These are phyloP conservation scores for Paxillus involutus DNA, from an alignment of 768 basidiomycete genomes.

Conservation along the genomic window DNA sequence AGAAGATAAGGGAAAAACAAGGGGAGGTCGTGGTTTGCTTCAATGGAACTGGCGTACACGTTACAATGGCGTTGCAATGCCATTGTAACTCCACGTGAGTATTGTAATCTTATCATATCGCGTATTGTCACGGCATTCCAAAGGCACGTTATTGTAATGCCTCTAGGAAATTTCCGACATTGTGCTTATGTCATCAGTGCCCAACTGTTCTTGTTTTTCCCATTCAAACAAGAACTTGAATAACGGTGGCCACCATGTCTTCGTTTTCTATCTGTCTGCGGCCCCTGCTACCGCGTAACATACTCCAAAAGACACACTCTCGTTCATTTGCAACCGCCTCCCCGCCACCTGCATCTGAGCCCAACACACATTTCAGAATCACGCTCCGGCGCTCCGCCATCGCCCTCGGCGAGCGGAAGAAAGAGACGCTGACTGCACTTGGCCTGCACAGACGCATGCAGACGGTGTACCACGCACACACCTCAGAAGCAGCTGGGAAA, in stretches of 20 bases:
- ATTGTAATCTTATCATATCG: no score
- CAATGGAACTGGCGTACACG: no score
- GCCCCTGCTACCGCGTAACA: conserved; percentile 7
- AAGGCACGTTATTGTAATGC: no score
- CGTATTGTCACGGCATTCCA: no score
- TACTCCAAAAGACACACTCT: conserved; percentile 4
- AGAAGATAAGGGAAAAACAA: no score
- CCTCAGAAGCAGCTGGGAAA: conserved; percentile 77
- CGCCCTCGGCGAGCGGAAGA: conserved; percentile 68
- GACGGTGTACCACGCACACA: conserved; percentile 79
- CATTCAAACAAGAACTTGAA: no score
- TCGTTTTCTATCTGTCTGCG: conserved; percentile 2
- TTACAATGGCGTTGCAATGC: no score
- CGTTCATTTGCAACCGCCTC: conserved; percentile 10
- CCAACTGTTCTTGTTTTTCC: no score
- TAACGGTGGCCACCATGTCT: conserved; percentile 6
- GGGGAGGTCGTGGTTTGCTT: no score
- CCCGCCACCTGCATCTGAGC: conserved; percentile 6
- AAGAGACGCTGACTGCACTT: conserved; percentile 76
- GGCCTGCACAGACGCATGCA: conserved; percentile 83
- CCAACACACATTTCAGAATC: conserved; percentile 81
- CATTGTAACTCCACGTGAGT: no score
- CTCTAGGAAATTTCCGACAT: no score
- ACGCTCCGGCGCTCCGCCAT: conserved; percentile 88
- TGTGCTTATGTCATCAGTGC: no score